Evolutionary conservation across 495 filamentous ascomycete genomes (phyloP).

Genomic region (Physcia stellaris): DNA sequence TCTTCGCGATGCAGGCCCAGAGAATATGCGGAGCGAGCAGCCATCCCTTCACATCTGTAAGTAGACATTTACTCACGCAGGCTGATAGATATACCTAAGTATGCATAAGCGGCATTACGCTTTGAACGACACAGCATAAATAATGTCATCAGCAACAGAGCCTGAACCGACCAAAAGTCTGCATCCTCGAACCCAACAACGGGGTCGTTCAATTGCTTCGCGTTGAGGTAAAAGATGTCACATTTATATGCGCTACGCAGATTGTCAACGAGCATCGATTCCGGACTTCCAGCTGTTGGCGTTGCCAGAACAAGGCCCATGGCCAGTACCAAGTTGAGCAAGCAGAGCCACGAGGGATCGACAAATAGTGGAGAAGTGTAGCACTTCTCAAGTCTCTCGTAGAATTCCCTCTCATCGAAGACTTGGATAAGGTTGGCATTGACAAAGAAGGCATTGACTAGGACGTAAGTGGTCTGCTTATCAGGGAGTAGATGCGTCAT

Average conservation of each 20-base stretch:
- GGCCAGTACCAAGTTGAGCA: conserved; percentile 42
- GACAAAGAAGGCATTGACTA: conserved; percentile 45
- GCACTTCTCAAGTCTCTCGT: conserved; percentile 32
- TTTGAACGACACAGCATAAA: conserved; percentile 44
- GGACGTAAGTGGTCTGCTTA: conserved; percentile 35
- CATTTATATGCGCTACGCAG: conserved; percentile 33
- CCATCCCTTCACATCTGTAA: no score
- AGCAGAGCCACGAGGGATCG: conserved; percentile 36
- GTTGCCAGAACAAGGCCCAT: conserved; percentile 45
- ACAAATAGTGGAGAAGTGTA: conserved; percentile 38
- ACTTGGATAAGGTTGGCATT: conserved; percentile 46
- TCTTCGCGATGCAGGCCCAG: conserved; percentile 49
- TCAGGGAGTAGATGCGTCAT: conserved; percentile 39
- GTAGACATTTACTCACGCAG: no score
- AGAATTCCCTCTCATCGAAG: conserved; percentile 36
- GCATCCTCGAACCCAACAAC: conserved; percentile 45
- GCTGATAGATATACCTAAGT: no score
- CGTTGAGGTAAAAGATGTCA: conserved; percentile 45
- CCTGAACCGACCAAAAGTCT: conserved; percentile 49
- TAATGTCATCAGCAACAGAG: conserved; percentile 43
- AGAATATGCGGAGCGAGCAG: conserved; percentile 44
- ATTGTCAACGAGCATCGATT: conserved; percentile 36
- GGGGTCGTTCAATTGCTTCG: conserved; percentile 39
- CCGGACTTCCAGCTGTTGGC: conserved; percentile 30
- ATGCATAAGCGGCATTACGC: conserved; percentile 45